These are phyloP conservation scores for Rhizophagus prolifer DNA, from an alignment of 192 early-diverging fungal genomes.

Conservation along the genomic window DNA sequence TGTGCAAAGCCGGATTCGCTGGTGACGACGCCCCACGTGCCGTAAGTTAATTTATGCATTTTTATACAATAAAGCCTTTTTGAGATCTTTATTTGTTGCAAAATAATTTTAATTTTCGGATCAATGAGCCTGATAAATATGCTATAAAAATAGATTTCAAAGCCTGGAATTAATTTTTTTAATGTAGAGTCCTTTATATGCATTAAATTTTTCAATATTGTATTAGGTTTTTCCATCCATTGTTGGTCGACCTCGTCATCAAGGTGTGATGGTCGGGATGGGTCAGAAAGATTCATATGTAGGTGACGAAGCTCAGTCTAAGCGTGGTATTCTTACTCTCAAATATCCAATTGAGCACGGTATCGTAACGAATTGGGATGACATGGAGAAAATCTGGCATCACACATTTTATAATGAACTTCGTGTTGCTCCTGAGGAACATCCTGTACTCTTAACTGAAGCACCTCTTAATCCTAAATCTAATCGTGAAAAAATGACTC, in stretches of 20 bases:
- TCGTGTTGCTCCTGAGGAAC: constrained; percentile 96
- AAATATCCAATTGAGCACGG: constrained; percentile 91
- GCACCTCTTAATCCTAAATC: constrained; percentile 97
- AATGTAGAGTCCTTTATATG: background rate
- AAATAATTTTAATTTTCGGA: no score
- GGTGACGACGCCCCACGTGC: constrained; percentile 90
- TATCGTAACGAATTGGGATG: constrained; percentile 92
- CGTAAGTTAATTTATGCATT: constrained; percentile 44
- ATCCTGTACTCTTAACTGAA: constrained; percentile 97
- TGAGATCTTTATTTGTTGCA: no score
- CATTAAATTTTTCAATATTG: background rate
- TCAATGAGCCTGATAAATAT: background rate
- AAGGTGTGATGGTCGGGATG: constrained; percentile 90
- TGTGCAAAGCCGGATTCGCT: constrained; percentile 95
- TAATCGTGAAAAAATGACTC: constrained; percentile 99
- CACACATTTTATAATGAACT: constrained; percentile 98
- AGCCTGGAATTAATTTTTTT: background rate
- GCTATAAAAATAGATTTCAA: no score
- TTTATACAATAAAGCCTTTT: no score
- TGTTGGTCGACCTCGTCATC: constrained; percentile 84
- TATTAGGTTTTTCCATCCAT: constrained; percentile 65
- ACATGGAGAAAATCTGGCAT: constrained; percentile 97
- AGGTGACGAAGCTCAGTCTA: constrained; percentile 89
- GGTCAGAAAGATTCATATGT: constrained; percentile 90
- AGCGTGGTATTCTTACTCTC: constrained; percentile 85